These are phyloP conservation scores for Arachis hypogaea DNA, from an alignment of 306 rosid genomes.

Conservation along the genomic window DNA sequence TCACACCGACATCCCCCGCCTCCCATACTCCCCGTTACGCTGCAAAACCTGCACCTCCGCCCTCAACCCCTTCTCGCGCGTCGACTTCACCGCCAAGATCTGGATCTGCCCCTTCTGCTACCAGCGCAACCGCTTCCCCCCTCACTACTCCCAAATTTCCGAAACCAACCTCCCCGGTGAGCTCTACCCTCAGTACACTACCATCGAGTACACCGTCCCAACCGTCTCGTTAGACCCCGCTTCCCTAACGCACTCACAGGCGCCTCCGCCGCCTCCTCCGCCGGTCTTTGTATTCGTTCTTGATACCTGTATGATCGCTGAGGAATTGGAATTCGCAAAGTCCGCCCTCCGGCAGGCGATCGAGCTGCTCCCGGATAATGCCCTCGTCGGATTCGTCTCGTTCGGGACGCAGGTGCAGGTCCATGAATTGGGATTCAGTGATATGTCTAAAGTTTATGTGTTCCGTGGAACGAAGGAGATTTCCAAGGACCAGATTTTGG, in stretches of 20 bases:
- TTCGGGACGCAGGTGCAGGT: constrained; percentile 94
- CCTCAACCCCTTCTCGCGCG: constrained; percentile 76
- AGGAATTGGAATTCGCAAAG: constrained; percentile 67
- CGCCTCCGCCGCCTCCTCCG: background rate
- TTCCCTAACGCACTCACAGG: background rate
- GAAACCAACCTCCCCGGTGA: constrained; percentile 86
- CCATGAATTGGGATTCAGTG: constrained; percentile 78
- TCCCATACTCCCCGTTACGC: constrained; percentile 81
- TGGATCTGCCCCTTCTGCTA: constrained; percentile 97
- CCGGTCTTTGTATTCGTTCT: constrained; percentile 78
- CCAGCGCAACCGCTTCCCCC: constrained; percentile 81
- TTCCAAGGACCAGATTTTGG: constrained; percentile 69
- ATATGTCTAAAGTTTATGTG: constrained; percentile 79
- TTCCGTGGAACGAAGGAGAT: constrained; percentile 79
- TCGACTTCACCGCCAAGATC: constrained; percentile 84
- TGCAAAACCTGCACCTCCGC: constrained; percentile 77
- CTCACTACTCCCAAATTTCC: constrained; percentile 74
- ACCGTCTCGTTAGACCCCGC: constrained; percentile 32
- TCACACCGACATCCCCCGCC: constrained; percentile 73
- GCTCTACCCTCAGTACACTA: constrained; percentile 83
- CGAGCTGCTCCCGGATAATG: constrained; percentile 75
- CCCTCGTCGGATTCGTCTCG: constrained; percentile 76
- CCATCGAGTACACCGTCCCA: constrained; percentile 65
- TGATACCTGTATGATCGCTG: constrained; percentile 79
- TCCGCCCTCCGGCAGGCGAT: constrained; percentile 66